A percentile compares a stretch with the other conserved stretches of the same genome.
phyloP scores from a whole-genome alignment of 768 basidiomycete genomes.

The Phylloporus sp. region DNA sequence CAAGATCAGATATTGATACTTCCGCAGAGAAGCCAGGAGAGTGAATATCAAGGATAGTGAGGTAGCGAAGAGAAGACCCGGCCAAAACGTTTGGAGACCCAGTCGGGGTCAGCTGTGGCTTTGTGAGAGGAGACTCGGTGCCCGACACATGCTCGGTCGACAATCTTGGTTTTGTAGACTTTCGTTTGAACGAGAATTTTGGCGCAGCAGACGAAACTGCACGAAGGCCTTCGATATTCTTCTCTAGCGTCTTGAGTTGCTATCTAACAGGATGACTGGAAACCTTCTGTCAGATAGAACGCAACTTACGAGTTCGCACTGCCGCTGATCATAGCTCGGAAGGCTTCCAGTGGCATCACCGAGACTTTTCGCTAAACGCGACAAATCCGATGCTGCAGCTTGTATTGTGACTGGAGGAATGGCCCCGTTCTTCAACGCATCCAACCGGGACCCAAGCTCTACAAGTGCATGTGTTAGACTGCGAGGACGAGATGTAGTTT shows the following conservation, averaged over 20 bases:
- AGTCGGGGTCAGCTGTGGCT: slow-evolving; percentile 2
- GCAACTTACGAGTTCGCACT: slow-evolving; percentile 58
- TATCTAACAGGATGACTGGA: slow-evolving; percentile 29
- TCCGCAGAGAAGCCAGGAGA: slow-evolving; percentile 40
- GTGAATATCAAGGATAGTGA: slow-evolving; percentile 35
- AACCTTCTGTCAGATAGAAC: neutral
- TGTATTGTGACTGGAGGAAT: slow-evolving; percentile 38
- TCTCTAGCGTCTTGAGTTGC: slow-evolving; percentile 67
- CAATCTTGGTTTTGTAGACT: slow-evolving; percentile 22
- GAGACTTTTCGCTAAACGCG: slow-evolving; percentile 59
- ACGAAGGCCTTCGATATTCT: slow-evolving; percentile 48
- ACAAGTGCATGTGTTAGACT: slow-evolving; percentile 16
- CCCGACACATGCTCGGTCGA: slow-evolving; percentile 3
- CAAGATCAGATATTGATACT: slow-evolving; percentile 63
- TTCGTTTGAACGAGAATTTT: slow-evolving; percentile 69
- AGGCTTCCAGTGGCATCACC: slow-evolving; percentile 61
- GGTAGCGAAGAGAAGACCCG: slow-evolving; percentile 41
- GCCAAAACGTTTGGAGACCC: slow-evolving; percentile 41
- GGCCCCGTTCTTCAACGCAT: slow-evolving; percentile 32
- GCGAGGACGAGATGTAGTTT: neutral
- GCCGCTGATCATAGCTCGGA: slow-evolving; percentile 71
- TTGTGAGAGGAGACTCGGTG: neutral
- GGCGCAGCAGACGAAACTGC: slow-evolving; percentile 43
- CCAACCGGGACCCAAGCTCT: slow-evolving; percentile 51
- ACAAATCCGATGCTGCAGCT: slow-evolving; percentile 45